A percentile compares a stretch with the other conserved stretches of the same genome.
phyloP scores from a whole-genome alignment of 768 basidiomycete genomes.

The Lactarius akahatsu region DNA sequence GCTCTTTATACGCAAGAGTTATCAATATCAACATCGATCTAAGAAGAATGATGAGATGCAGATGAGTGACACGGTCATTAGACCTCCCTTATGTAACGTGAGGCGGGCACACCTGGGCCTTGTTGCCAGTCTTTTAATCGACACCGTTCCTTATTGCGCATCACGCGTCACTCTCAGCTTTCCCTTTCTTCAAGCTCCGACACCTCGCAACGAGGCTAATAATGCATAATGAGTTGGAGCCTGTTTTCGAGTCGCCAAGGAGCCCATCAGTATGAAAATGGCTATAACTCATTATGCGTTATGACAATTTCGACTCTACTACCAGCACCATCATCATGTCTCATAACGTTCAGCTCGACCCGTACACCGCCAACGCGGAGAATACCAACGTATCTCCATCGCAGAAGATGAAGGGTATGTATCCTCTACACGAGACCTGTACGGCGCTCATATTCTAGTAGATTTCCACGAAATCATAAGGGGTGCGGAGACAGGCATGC shows the following conservation, averaged over 20 bases:
- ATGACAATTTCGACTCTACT: background rate
- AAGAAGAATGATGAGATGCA: too few species aligned
- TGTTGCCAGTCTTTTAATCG: too few species aligned
- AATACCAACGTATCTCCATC: conserved; percentile 54
- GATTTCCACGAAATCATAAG: conserved; percentile 66
- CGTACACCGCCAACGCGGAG: conserved; percentile 68
- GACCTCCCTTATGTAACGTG: background rate
- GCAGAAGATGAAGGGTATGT: conserved; percentile 63
- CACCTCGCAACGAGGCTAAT: too few species aligned
- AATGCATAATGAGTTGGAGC: too few species aligned
- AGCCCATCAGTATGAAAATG: too few species aligned
- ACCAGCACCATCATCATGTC: conserved; percentile 18
- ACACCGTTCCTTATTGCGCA: too few species aligned
- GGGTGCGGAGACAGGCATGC: conserved; percentile 66
- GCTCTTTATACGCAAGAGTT: background rate
- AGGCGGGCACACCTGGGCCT: too few species aligned
- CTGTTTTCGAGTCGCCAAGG: too few species aligned
- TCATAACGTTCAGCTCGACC: conserved; percentile 53
- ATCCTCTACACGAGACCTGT: background rate
- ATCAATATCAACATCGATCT: conserved; percentile 16
- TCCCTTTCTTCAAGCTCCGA: too few species aligned
- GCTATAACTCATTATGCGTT: too few species aligned
- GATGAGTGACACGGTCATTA: background rate
- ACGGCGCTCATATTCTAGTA: conserved; percentile 31
- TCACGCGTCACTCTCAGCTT: too few species aligned